Base-by-base conservation (phyloP, 2,329 filamentous ascomycete genomes). In the Beauveria australis region DNA sequence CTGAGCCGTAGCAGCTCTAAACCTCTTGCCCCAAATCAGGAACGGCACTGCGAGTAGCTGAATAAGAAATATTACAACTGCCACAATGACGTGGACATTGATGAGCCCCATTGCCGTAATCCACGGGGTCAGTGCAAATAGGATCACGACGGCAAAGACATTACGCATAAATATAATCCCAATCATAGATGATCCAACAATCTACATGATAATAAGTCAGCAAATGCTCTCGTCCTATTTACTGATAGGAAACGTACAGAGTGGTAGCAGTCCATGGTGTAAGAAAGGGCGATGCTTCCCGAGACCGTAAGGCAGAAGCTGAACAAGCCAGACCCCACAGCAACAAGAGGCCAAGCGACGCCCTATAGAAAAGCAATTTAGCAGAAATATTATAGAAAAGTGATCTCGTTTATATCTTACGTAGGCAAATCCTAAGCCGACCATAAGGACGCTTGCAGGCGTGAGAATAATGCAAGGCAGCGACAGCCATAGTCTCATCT, bases 401-500 rank as follows among this genome's bases (percentile, higher is more conserved):
- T 2, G 3, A 46, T 33, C 12, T 18, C 30, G 14, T 33, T 22
- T 37, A 0, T 51, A 37, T 51, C 60, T 40, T 49, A 61, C 60
- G n/a, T 61, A 53, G 43, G 10, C 9, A 24, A 61, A 5, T 26
- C 40, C 40, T 8, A 61, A 48, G 14, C 60, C 60, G 28, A 48
- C 14, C 53, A 61, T 58, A 6, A 61, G 41, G 5, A 58, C 28
- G 9, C 53, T 22, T 2, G 47, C 54, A 5, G 60, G 60, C 5
- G 40, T 19, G 16, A 61, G 9, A n/a, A 57, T 47, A 10, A 48
- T 48, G 28, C 9, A 24, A 8, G 60, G 60, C n/a, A 61, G 40
- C 22, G 37, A n/a, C 18, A 58, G 26, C 72, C 72, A 76, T 6
- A 79, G 70, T 5, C 76, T 70, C 68, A 75, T 75, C 61, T 79